phyloP scores from a whole-genome alignment of 495 filamentous ascomycete species.

The Hyphodiscus hymeniophilus region DNA sequence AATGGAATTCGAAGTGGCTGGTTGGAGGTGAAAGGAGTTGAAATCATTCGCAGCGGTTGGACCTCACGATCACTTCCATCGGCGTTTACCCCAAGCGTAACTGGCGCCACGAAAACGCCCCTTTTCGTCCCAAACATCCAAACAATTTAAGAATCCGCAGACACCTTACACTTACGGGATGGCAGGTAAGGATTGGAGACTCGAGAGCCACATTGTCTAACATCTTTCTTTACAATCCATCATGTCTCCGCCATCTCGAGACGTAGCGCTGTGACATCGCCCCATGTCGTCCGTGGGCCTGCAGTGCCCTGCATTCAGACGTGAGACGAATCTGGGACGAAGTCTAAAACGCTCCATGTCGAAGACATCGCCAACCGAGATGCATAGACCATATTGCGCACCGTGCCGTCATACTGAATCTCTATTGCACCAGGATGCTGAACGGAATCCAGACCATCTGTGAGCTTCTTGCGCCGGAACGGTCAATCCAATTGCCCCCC shows the following conservation, averaged over 20 bases:
- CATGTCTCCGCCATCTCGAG: slow-evolving; percentile 7
- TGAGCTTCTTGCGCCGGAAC: slow-evolving; percentile 6
- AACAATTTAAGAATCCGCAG: too few relatives aligned
- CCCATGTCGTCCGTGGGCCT: slow-evolving; percentile 8
- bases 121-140: too few relatives aligned
- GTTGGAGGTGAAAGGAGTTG: too few relatives aligned
- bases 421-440: neutral
- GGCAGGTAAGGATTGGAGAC: slow-evolving; percentile 7
- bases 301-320: slow-evolving; percentile 9
- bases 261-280: slow-evolving; percentile 12
- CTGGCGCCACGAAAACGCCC: too few relatives aligned
- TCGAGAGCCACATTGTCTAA: slow-evolving; percentile 3
- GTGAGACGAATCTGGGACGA: slow-evolving; percentile 24
- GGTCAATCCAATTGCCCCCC: slow-evolving; percentile 5
- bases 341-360: slow-evolving; percentile 17
- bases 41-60: too few relatives aligned
- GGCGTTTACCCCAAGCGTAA: too few relatives aligned
- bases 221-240: slow-evolving; percentile 5
- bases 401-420: slow-evolving; percentile 11
- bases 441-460: neutral
- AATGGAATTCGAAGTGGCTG: too few relatives aligned
- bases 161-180: slow-evolving; percentile 8
- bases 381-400: slow-evolving; percentile 1
- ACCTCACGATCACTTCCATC: too few relatives aligned
- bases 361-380: slow-evolving; percentile 1